phyloP scores from a whole-genome alignment of 331 rosid genomes.

The Malus hybrid region DNA sequence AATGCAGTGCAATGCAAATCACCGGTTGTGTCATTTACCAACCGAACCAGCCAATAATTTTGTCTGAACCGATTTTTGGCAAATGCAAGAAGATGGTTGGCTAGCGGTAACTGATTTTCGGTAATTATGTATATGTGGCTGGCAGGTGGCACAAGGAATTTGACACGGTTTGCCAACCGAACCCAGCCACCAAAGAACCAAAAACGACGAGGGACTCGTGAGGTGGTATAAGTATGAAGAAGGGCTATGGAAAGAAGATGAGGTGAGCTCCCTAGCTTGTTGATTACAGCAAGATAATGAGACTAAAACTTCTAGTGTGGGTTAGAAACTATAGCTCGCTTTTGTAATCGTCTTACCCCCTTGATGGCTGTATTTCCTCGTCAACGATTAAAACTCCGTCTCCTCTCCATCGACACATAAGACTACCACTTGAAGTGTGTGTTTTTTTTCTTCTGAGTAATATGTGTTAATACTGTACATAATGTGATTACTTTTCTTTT shows the following conservation, averaged over 20 bases:
- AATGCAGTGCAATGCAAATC: too few species aligned
- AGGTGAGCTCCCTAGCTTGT: constrained; percentile 52
- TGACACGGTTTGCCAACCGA: too few species aligned
- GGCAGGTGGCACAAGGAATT: too few species aligned
- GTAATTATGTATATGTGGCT: too few species aligned
- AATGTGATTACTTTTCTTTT: not conserved
- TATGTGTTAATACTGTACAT: not conserved
- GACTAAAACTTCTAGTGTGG: not conserved
- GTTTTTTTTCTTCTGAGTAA: not conserved
- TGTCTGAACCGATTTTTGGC: too few species aligned
- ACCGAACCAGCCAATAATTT: too few species aligned
- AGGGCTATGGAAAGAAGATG: constrained; percentile 60
- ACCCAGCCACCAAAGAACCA: constrained; percentile 32
- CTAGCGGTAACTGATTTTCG: too few species aligned
- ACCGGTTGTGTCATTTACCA: too few species aligned
- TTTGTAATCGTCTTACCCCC: not conserved
- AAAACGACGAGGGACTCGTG: constrained; percentile 56
- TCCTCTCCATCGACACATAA: not conserved
- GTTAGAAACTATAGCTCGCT: constrained; percentile 2
- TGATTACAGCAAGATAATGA: constrained; percentile 13
- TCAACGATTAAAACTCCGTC: not conserved
- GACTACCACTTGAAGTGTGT: not conserved
- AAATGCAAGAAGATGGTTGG: too few species aligned
- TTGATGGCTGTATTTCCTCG: not conserved
- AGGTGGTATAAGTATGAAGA: constrained; percentile 88